A percentile compares a stretch with the other conserved stretches of the same genome.
phyloP scores from a whole-genome alignment of 2,329 filamentous ascomycete genomes.

The Aciculosporium take region DNA sequence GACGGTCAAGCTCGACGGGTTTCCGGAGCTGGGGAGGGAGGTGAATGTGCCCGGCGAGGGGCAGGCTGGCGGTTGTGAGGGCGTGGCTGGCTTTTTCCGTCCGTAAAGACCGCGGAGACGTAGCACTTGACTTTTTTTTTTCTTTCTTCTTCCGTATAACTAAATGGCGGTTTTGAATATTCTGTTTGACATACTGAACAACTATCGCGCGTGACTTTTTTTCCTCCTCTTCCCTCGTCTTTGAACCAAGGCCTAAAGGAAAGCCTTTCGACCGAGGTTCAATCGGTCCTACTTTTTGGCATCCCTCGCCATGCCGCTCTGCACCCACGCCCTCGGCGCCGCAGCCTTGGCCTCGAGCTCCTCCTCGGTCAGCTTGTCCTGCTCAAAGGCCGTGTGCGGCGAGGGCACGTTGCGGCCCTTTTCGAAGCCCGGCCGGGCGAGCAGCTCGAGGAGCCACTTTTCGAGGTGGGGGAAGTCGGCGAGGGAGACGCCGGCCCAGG shows the following conservation, averaged over 20 bases:
- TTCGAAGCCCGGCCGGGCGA: constrained; percentile 55
- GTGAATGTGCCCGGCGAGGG: constrained; percentile 26
- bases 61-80: constrained; percentile 21
- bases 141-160: too few species aligned
- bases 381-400: constrained; percentile 44
- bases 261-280: too few species aligned
- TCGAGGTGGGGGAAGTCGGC: constrained; percentile 62
- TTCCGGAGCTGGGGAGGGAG: constrained; percentile 21
- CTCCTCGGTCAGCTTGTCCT: constrained; percentile 29
- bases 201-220: too few species aligned
- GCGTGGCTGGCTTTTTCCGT: background rate
- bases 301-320: constrained; percentile 55
- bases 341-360: constrained; percentile 43
- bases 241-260: too few species aligned
- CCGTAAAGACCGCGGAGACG: too few species aligned
- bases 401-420: constrained; percentile 62
- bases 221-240: too few species aligned
- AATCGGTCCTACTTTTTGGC: constrained; percentile 37
- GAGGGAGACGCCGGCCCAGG: constrained; percentile 39
- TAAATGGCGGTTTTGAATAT: background rate
- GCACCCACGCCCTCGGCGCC: constrained; percentile 46
- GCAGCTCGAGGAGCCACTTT: constrained; percentile 61
- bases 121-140: too few species aligned
- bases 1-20: constrained; percentile 31
- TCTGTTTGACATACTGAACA: too few species aligned